A percentile compares a stretch with the other conserved stretches of the same genome.
These are phyloP conservation scores for Pestalotiopsis sp. DNA, from an alignment of 2,329 filamentous ascomycete species.

Conservation along the genomic window DNA sequence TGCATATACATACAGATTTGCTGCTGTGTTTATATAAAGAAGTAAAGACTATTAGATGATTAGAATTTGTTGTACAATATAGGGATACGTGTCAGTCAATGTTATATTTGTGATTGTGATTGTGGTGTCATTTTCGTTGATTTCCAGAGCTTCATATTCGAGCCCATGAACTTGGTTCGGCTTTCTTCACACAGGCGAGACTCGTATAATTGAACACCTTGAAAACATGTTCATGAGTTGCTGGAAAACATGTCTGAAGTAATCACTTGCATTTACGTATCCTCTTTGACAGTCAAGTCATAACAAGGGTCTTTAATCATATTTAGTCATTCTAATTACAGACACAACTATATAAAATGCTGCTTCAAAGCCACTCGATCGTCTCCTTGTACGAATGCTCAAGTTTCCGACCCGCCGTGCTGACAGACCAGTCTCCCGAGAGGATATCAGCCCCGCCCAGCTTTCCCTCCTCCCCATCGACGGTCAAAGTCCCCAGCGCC, in stretches of 20 bases:
- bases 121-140: too few species aligned
- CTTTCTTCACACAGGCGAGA: too few species aligned
- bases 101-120: not conserved
- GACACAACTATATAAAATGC: not conserved
- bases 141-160: too few species aligned
- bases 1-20: not conserved
- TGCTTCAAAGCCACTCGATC: slow-evolving; percentile 25
- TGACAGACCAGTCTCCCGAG: slow-evolving; percentile 36
- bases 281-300: not conserved
- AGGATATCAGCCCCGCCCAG: slow-evolving; percentile 41
- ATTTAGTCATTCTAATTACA: not conserved
- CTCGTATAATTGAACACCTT: too few species aligned
- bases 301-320: not conserved
- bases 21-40: not conserved
- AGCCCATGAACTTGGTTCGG: too few species aligned
- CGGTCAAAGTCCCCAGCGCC: slow-evolving; percentile 39
- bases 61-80: not conserved
- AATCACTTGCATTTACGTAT: too few species aligned
- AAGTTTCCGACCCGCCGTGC: slow-evolving; percentile 22
- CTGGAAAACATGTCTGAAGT: not conserved
- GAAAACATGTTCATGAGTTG: too few species aligned
- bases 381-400: slow-evolving; percentile 21
- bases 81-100: not conserved
- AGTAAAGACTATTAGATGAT: not conserved
- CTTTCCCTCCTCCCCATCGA: slow-evolving; percentile 39